Conservation (phyloP, 2,329 filamentous ascomycete species). For the Nemania bipapillata region DNA sequence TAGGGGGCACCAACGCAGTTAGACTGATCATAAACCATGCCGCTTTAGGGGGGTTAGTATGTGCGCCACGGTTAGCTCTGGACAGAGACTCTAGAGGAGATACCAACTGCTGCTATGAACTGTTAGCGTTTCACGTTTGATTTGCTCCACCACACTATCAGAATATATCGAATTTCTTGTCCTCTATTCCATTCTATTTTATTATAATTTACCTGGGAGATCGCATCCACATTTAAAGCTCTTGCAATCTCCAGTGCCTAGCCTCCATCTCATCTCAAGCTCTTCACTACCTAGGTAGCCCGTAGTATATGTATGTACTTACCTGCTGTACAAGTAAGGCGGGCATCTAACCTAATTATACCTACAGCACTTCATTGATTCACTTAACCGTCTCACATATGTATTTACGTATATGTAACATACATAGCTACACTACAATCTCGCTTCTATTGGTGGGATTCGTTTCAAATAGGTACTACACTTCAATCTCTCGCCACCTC, state of each 20-base stretch:
- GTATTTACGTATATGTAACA: neutral
- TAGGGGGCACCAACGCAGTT: constrained; percentile 35
- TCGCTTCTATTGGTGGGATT: constrained; percentile 20
- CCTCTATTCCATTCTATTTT: constrained; percentile 29
- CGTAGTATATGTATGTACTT: neutral
- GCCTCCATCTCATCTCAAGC: constrained; percentile 28
- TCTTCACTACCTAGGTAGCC: neutral
- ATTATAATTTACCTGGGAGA: constrained; percentile 15
- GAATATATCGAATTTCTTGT: constrained; percentile 11
- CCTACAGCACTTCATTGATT: too few species aligned
- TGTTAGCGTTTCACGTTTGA: constrained; percentile 16
- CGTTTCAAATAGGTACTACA: constrained; percentile 3
- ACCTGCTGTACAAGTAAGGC: too few species aligned
- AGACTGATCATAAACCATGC: constrained; percentile 27
- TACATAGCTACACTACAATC: constrained; percentile 10
- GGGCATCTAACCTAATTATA: too few species aligned
- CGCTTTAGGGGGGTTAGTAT: constrained; percentile 27
- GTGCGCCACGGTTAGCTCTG: constrained; percentile 28
- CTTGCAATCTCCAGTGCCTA: constrained; percentile 36
- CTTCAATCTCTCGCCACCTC: neutral
- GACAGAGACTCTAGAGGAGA: neutral
- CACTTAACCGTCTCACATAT: too few species aligned
- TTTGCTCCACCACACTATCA: constrained; percentile 12
- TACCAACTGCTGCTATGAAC: constrained; percentile 14
- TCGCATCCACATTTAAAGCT: constrained; percentile 33